Base-by-base conservation (phyloP, 2,329 filamentous ascomycete species). In the Penicillium sp. region DNA sequence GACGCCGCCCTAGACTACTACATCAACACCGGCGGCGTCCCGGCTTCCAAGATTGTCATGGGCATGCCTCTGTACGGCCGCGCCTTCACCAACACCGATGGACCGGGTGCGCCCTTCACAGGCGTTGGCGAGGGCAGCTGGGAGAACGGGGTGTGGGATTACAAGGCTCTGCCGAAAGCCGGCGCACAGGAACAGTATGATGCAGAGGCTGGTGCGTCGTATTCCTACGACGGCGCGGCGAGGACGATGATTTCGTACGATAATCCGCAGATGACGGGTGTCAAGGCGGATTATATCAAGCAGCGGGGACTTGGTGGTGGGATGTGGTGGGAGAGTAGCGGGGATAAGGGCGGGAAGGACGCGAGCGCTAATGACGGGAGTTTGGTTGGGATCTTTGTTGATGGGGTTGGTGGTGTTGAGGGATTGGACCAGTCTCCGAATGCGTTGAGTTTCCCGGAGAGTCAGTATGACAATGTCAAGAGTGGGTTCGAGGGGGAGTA, bases 51-150 rank as follows among this genome's bases (percentile, higher is more conserved):
- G 73, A 81, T 97, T 38, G 86, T 95, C 4, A 68, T 96, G n/a
- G 91, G 92, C 3, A 93, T 95, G 88, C 91, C 92, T 6, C 75
- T 97, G n/a, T 96, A 96, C 67, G 92, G 92, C 3, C 87, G 90
- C 34, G 84, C 89, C 0, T 97, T 96, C 65, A 78, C 84, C 61
- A 82, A 84, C 59, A 95, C 91, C 0, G 80, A 87, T 33, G 91
- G 92, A 0, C 80, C 84, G 0, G 91, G 91, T 0, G 69, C 75
- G 11, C 76, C 84, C 0, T 97, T 80, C 72, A 80, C 72, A 29
- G 91, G 91, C 3, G 77, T 88, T 5, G 92, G 90, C 2, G 77
- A 85, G 50, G 71, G 71, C 13, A 88, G 81, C 47, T 96, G 88
- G 88, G 91, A 96, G 73, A 77, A 80, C 12, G 89, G 90, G 1